A percentile compares a stretch with the other conserved stretches of the same genome.
phyloP scores from a whole-genome alignment of 75 land plant species.

The Gnetum montanum region DNA sequence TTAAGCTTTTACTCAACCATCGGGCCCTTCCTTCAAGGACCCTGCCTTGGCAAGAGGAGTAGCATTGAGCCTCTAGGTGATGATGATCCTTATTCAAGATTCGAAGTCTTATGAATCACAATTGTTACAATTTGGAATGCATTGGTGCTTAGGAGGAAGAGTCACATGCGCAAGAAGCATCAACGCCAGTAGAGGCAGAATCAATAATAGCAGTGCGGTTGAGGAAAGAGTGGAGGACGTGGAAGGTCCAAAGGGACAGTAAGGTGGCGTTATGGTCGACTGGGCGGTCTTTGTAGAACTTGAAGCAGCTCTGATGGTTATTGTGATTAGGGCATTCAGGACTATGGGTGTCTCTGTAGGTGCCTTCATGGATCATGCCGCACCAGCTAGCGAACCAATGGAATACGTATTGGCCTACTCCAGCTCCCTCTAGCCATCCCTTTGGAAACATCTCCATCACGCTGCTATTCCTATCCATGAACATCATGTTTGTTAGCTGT shows the following conservation, averaged over 20 bases:
- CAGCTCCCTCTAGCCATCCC: slow-evolving; percentile 75
- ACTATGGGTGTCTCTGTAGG: slow-evolving; percentile 42
- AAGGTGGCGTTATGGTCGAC: slow-evolving; percentile 33
- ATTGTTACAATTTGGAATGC: no score
- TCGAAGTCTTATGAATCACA: no score
- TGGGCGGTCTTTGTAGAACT: slow-evolving; percentile 26
- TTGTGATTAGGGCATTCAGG: slow-evolving; percentile 33
- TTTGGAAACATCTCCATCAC: slow-evolving; percentile 87
- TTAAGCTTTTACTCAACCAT: no score
- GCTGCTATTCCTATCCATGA: slow-evolving; percentile 61
- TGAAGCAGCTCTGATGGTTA: slow-evolving; percentile 16
- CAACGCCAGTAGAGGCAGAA: no score
- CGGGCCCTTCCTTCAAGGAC: no score
- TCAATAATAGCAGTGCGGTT: not conserved
- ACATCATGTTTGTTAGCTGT: slow-evolving; percentile 73
- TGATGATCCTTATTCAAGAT: no score
- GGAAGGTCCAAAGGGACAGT: slow-evolving; percentile 20
- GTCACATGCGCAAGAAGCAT: no score
- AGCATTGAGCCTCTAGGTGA: no score
- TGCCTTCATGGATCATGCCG: slow-evolving; percentile 54
- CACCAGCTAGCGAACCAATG: slow-evolving; percentile 58
- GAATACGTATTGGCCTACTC: slow-evolving; percentile 61
- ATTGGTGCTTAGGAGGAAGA: no score
- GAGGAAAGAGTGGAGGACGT: slow-evolving; percentile 1
- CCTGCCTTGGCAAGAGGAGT: no score